Evolutionary conservation across 495 filamentous ascomycete genomes (phyloP).

Genomic region (Margaritispora aquatica): DNA sequence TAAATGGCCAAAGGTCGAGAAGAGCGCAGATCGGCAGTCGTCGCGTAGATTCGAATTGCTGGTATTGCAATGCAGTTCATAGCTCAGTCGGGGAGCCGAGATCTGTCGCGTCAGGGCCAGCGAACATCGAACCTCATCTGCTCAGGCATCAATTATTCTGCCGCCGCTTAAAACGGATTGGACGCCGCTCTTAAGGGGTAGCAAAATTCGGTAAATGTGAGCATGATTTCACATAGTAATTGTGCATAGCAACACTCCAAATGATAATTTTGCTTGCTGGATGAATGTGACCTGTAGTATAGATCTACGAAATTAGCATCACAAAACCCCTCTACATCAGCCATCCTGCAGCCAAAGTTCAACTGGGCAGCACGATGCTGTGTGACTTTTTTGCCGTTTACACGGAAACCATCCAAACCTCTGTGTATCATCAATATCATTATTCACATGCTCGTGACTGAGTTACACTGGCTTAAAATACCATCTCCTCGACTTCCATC

Average conservation of each 20-base stretch:
- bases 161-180: constrained; percentile 1
- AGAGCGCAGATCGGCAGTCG: background rate
- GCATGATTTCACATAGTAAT: background rate
- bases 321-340: background rate
- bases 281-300: no score
- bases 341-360: background rate
- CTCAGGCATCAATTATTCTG: background rate
- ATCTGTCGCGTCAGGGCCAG: background rate
- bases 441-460: background rate
- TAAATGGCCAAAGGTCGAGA: background rate
- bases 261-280: no score
- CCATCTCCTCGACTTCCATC: constrained; percentile 96
- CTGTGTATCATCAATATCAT: background rate
- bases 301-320: background rate
- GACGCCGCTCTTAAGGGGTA: constrained; percentile 5
- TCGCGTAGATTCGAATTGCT: background rate
- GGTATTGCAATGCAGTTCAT: background rate
- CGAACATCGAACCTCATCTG: no score
- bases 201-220: no score
- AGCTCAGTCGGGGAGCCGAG: background rate
- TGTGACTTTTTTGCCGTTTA: background rate
- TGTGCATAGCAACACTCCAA: no score
- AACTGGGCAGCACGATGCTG: background rate
- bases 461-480: constrained; percentile 49
- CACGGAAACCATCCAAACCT: background rate